phyloP scores from a whole-genome alignment of 202 grass and related monocot genomes.

The Panicum virgatum region DNA sequence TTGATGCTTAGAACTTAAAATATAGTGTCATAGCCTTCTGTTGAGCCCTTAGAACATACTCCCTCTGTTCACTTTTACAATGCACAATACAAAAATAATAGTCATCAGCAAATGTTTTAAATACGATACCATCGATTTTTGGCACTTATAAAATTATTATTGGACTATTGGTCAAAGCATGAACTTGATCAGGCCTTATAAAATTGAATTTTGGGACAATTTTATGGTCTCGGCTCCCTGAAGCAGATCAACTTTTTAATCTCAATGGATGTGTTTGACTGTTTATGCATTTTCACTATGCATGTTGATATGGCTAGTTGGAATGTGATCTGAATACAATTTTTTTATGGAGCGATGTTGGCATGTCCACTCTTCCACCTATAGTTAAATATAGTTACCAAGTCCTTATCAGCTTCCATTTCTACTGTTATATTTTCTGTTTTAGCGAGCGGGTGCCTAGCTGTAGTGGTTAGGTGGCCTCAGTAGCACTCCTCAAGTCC shows the following conservation, averaged over 20 bases:
- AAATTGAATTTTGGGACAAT: neutral
- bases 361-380: neutral
- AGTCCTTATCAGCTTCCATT: neutral
- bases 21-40: no score
- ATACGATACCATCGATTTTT: neutral
- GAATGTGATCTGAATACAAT: neutral
- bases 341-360: neutral
- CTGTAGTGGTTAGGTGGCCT: no score
- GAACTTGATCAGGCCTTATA: neutral
- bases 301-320: neutral
- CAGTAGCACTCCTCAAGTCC: no score
- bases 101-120: neutral
- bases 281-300: neutral
- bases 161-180: neutral
- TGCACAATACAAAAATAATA: neutral
- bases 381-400: neutral
- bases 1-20: neutral
- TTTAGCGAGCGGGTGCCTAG: no score
- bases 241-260: neutral
- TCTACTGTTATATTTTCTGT: neutral
- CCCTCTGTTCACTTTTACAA: neutral
- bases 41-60: neutral
- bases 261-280: neutral
- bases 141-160: neutral
- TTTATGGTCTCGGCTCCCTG: neutral